Base-by-base conservation (phyloP, 2,329 filamentous ascomycete species). In the Botrytis sinoallii region DNA sequence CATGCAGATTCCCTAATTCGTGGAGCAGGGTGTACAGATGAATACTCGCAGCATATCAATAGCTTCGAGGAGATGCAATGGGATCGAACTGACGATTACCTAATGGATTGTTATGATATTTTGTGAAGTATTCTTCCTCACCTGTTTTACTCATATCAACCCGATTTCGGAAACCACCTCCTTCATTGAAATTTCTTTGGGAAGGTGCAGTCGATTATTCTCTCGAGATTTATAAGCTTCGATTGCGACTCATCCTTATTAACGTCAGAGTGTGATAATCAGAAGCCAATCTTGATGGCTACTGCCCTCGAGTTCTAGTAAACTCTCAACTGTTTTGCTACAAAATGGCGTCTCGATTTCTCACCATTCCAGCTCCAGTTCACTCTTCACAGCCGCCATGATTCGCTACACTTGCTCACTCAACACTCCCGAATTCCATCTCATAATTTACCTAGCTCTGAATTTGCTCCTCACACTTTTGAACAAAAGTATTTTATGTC, bases 401-500 rank as follows among this genome's bases (percentile, higher is more conserved):
- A 35, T 35, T 12, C 12, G 18, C 14, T 12, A 48, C 42, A 35
- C 42, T 35, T 35, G 25, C 29, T 66, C 63, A 25, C 20, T 35
- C 6, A 29, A 25, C 10, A 66, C 20, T 14, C 63, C 44, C 42
- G 12, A 66, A 66, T 48, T 20, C 12, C 63, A 66, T 48, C 63
- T 66, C 20, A 35, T 4, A 46, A 48, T 12, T 10, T 66, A 66
- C 20, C 63, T 66, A 48, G 63, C 63, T 22, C 42, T 66, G 42
- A 66, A 66, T 66, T 44, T 66, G 10, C 63, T 66, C 8, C 63
- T 66, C 42, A 66, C 63, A 46, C 20, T 66, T 20, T 29, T 66
- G 29, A 66, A 66, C 29, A 66, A 66, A 32, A 35, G 29, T 20
- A 1, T 66, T 35, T 42, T 66, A 20, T 32, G 20, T 8, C 63